Conservation (phyloP, 345 rosid species). For the Arabidopsis suecica region DNA sequence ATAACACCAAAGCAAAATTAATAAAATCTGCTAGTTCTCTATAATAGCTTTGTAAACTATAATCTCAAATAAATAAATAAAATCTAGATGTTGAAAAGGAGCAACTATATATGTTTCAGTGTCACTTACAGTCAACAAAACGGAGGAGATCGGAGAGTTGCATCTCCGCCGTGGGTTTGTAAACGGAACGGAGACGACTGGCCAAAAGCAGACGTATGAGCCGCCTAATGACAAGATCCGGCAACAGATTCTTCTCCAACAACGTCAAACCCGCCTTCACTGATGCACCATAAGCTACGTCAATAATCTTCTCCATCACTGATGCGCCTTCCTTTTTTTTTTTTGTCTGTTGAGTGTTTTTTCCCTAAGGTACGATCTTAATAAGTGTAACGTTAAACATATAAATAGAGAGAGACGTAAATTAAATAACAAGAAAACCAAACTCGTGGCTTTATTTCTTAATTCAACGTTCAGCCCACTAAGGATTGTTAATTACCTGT, state of each 20-base stretch:
- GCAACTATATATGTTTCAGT: not conserved
- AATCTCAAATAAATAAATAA: not conserved
- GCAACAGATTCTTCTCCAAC: conserved; percentile 74
- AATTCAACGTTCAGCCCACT: not conserved
- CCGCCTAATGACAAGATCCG: conserved; percentile 66
- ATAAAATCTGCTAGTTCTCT: too few relatives aligned
- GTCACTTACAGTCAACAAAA: conserved; percentile 56
- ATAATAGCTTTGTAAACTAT: not conserved
- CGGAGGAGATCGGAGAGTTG: conserved; percentile 74
- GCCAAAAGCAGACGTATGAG: conserved; percentile 74
- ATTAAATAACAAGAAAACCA: not conserved
- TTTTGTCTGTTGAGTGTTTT: conserved; percentile 16
- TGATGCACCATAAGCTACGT: conserved; percentile 61
- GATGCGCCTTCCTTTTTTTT: not conserved
- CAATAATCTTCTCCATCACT: conserved; percentile 62
- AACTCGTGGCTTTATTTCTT: not conserved
- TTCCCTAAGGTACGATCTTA: not conserved
- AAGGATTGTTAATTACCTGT: not conserved
- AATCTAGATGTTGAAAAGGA: not conserved
- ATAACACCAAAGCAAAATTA: not conserved
- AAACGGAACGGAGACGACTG: conserved; percentile 71
- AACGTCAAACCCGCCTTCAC: conserved; percentile 60
- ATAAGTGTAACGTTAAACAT: not conserved
- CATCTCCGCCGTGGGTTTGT: conserved; percentile 59
- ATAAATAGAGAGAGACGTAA: not conserved